phyloP scores from a whole-genome alignment of 176 grass and related monocot genomes.

The Thinopyrum elongatum region DNA sequence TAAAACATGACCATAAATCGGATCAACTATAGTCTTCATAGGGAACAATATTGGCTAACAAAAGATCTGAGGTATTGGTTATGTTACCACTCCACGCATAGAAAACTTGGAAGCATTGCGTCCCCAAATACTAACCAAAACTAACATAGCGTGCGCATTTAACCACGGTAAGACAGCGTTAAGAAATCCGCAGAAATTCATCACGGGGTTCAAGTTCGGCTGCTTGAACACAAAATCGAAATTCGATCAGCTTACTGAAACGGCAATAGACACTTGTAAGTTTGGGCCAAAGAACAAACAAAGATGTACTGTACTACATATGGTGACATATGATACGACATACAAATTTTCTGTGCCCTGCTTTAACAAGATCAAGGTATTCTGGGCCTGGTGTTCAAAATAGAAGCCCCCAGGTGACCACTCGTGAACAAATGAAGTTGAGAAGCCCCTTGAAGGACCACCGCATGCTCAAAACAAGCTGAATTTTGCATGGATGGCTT shows the following conservation, averaged over 20 bases:
- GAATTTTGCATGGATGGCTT: constrained; percentile 22
- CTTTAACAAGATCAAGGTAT: neutral
- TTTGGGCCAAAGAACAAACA: neutral
- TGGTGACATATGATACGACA: neutral
- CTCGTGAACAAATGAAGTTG: neutral
- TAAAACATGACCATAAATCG: neutral
- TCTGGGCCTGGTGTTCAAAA: neutral
- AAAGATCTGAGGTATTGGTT: neutral
- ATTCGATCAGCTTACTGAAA: neutral
- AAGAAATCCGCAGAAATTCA: neutral
- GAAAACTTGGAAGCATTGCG: neutral
- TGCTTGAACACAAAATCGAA: neutral
- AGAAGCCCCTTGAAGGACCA: constrained; percentile 10
- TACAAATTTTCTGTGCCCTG: neutral
- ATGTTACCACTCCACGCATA: neutral
- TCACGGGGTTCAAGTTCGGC: neutral
- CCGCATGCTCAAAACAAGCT: constrained; percentile 24
- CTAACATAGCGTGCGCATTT: neutral
- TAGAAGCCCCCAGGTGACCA: neutral
- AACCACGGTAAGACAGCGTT: neutral
- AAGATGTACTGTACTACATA: neutral
- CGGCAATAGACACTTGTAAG: neutral
- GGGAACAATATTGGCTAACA: too few species aligned
- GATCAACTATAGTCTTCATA: constrained; percentile 11
- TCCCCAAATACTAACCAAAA: neutral